phyloP scores from a whole-genome alignment of 2,329 filamentous ascomycete genomes.

The Pestalotiopsis sp. region DNA sequence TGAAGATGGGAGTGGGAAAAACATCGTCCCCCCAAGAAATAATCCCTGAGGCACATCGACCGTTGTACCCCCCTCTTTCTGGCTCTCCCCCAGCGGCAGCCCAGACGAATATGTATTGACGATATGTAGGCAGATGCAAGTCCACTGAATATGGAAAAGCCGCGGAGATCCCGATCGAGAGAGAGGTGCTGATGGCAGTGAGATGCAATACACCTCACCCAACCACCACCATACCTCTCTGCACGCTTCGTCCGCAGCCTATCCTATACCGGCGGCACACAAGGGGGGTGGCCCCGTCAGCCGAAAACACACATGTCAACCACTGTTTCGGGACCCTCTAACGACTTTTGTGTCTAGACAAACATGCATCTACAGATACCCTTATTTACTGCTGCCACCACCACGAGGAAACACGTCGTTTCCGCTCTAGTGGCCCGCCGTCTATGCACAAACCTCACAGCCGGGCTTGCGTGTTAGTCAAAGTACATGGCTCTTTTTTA shows the following conservation, averaged over 20 bases:
- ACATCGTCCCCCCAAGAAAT: neutral
- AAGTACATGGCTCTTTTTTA: neutral
- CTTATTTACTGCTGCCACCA: neutral
- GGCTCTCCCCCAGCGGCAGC: neutral
- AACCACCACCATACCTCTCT: neutral
- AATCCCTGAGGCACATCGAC: neutral
- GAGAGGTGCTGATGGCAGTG: neutral
- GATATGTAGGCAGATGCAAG: neutral
- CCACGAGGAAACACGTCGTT: neutral
- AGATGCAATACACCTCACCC: neutral
- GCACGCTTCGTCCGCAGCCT: neutral
- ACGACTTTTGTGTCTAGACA: neutral
- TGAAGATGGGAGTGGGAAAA: neutral
- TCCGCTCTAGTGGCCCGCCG: neutral
- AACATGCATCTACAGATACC: neutral
- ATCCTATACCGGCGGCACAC: neutral
- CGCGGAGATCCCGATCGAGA: neutral
- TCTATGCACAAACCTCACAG: neutral
- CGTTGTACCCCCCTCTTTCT: neutral
- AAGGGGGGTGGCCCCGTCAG: neutral
- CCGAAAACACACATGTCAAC: neutral
- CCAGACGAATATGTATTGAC: neutral
- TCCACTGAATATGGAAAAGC: slow-evolving; percentile 4
- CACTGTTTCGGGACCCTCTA: neutral
- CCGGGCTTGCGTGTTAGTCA: neutral